Conservation (phyloP, 2,329 filamentous ascomycete genomes). For the Endoconidiophora laricicola region DNA sequence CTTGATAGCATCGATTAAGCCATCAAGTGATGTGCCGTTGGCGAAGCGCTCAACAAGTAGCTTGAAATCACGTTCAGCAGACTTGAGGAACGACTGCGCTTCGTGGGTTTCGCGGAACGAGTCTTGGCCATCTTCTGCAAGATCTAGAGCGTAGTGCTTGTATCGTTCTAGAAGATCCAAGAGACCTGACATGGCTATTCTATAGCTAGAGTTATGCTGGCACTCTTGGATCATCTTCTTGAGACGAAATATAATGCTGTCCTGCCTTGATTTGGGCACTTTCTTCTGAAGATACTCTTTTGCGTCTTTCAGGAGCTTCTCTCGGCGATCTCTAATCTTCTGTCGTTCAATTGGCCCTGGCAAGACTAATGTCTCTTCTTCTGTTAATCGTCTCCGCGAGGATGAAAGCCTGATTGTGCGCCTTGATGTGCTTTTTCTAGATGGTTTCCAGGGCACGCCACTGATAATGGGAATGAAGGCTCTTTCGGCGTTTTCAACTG, state of each 20-base stretch:
- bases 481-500: slow-evolving; percentile 34
- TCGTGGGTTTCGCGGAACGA: slow-evolving; percentile 49
- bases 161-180: slow-evolving; percentile 76
- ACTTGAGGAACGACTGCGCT: slow-evolving; percentile 43
- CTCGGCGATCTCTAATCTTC: slow-evolving; percentile 26
- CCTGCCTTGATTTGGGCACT: slow-evolving; percentile 80
- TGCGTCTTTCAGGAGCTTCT: slow-evolving; percentile 31
- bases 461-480: slow-evolving; percentile 21
- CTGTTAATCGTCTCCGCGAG: slow-evolving; percentile 41
- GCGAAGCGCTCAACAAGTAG: slow-evolving; percentile 87
- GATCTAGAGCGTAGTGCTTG: slow-evolving; percentile 49
- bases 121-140: slow-evolving; percentile 47
- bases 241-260: slow-evolving; percentile 78
- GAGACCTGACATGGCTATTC: slow-evolving; percentile 77
- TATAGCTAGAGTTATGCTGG: slow-evolving; percentile 87
- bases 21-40: slow-evolving; percentile 78
- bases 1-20: slow-evolving; percentile 71
- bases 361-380: slow-evolving; percentile 32
- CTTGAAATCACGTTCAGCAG: slow-evolving; percentile 67
- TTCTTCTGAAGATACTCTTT: slow-evolving; percentile 70
- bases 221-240: slow-evolving; percentile 98
- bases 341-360: slow-evolving; percentile 17
- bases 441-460: slow-evolving; percentile 13
- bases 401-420: too few species aligned
- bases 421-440: not conserved